Percentiles rank a stretch among this genome's conserved stretches.
phyloP scores from a whole-genome alignment of 345 rosid genomes.

The Eucalyptus virginea region DNA sequence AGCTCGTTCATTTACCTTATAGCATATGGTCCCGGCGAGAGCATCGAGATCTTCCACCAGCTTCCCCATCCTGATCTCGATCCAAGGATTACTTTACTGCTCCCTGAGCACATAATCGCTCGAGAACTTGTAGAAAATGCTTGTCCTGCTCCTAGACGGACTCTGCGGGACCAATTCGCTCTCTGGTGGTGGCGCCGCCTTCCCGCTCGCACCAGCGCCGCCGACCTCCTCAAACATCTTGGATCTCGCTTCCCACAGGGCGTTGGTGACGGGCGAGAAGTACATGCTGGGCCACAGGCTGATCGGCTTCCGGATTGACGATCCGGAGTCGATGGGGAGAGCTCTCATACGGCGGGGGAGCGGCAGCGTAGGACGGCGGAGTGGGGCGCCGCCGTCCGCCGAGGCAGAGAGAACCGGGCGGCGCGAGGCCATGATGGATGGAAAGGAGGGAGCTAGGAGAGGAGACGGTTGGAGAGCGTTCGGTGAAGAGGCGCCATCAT shows the following conservation, averaged over 20 bases:
- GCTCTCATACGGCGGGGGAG: not conserved
- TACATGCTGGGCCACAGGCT: conserved; percentile 96
- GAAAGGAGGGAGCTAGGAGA: not conserved
- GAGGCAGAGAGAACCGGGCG: not conserved
- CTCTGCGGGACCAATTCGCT: conserved; percentile 28
- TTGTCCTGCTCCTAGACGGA: conserved; percentile 71
- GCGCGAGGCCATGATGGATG: not conserved
- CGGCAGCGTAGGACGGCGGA: not conserved
- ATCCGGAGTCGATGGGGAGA: conserved; percentile 62
- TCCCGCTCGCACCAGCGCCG: not conserved
- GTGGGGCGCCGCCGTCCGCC: not conserved
- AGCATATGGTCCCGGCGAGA: conserved; percentile 84
- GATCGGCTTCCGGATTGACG: conserved; percentile 63
- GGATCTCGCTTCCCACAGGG: conserved; percentile 85
- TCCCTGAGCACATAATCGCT: conserved; percentile 32
- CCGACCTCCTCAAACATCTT: conserved; percentile 32
- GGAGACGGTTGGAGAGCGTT: not conserved
- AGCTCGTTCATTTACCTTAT: conserved; percentile 27
- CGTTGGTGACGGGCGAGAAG: conserved; percentile 84
- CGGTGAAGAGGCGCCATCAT: not conserved
- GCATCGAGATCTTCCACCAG: conserved; percentile 91
- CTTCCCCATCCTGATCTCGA: conserved; percentile 68
- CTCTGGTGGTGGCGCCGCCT: conserved; percentile 3
- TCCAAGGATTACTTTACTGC: conserved; percentile 85
- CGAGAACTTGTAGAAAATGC: conserved; percentile 44